Conservation (phyloP, 2,329 filamentous ascomycete genomes). For the Aspergillus sp. region DNA sequence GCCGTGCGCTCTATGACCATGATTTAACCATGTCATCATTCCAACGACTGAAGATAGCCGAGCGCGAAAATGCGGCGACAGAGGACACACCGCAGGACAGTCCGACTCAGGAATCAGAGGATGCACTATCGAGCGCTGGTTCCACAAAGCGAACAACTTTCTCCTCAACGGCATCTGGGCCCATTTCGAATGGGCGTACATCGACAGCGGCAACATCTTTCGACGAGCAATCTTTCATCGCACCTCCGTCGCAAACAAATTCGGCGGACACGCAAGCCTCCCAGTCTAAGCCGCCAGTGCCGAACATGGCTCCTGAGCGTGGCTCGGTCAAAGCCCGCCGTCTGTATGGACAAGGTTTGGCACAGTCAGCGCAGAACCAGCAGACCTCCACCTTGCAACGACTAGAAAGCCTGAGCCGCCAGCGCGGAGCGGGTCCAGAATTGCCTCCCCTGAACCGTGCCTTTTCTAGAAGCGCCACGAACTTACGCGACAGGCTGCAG, state of each 20-base stretch:
- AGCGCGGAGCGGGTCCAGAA: constrained; percentile 61
- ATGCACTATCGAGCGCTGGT: constrained; percentile 61
- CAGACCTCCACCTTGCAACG: constrained; percentile 75
- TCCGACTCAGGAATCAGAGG: constrained; percentile 44
- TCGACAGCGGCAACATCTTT: constrained; percentile 90
- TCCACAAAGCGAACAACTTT: constrained; percentile 76
- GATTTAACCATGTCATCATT: constrained; percentile 83
- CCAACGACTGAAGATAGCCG: constrained; percentile 66
- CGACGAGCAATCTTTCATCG: constrained; percentile 63
- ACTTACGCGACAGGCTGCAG: constrained; percentile 57
- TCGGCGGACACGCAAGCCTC: constrained; percentile 25
- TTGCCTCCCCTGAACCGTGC: constrained; percentile 47
- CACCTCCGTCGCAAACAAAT: constrained; percentile 26
- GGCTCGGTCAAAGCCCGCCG: constrained; percentile 70
- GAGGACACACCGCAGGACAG: constrained; percentile 42
- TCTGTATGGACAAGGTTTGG: constrained; percentile 80
- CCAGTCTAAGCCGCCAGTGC: constrained; percentile 30
- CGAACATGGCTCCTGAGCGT: constrained; percentile 56
- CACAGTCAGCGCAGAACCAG: constrained; percentile 77
- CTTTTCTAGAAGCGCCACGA: constrained; percentile 63
- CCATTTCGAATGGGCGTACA: constrained; percentile 67
- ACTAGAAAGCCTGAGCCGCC: constrained; percentile 74
- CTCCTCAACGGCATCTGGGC: constrained; percentile 79
- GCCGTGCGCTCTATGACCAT: constrained; percentile 77
- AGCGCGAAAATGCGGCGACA: constrained; percentile 53